Base-by-base conservation (phyloP, 2,329 filamentous ascomycete species). In the Stagonosporopsis chrysanthemi region DNA sequence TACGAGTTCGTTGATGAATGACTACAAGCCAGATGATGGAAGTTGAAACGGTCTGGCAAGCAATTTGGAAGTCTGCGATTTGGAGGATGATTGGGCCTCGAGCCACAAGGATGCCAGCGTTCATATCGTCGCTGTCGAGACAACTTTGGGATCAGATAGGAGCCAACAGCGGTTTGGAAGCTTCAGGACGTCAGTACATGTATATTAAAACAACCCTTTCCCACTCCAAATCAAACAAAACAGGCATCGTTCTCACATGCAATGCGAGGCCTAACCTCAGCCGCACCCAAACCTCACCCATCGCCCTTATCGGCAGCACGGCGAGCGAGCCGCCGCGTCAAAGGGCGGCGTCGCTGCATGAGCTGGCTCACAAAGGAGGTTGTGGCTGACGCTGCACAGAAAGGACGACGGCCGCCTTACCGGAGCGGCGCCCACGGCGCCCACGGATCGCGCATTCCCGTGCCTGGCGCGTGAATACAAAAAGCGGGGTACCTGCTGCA, bases 381-480 rank as follows among this genome's bases (percentile, higher is more conserved):
- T 24, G 38, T 33, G 26, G 24, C 36, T 24, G 6, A 40, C 11
- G 7, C 11, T 19, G 15, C 22, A 22, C 14, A 14, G 6, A 19
- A 33, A n/a, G 6, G 36, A 15, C 22, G 40, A 38, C 22, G 40
- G 31, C 41, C 4, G 49, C 49, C 49, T 52, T 29, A 45, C 41
- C n/a, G 45, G 24, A 15, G 12, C 46, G n/a, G n/a, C n/a, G n/a
- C n/a, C n/a, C n/a, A n/a, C n/a, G 46, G 46, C 24, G 46, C 14
- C 46, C 38, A 41, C 46, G 46, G 46, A 41, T n/a, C 36, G 46
- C 46, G 46, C 9, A 15, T 15, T 33, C 35, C 46, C 46, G 38
- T 39, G 46, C 24, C 17, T 41, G 46, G n/a, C n/a, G 46, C 46
- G 24, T 41, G 26, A 49, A n/a, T 49, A 35, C 26, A 52, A 46